These are phyloP conservation scores for Hypomyces rosellus DNA, from an alignment of 2,329 filamentous ascomycete species.

Conservation along the genomic window DNA sequence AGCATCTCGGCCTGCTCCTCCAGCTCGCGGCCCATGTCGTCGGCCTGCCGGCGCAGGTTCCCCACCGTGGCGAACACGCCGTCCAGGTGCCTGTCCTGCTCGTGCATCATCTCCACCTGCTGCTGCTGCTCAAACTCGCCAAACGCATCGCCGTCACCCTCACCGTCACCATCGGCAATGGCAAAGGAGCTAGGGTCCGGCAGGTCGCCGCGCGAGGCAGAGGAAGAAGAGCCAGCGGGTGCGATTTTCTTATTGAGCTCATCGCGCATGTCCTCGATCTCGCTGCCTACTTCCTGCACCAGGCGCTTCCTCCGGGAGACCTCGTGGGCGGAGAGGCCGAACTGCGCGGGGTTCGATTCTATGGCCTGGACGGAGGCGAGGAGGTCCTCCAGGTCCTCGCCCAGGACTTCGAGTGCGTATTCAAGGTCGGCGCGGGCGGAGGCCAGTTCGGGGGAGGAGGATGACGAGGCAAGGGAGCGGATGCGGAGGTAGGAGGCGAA, in stretches of 20 bases:
- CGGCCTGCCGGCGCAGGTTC: conserved; percentile 80
- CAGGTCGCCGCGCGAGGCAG: conserved; percentile 31
- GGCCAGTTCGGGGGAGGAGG: conserved; percentile 76
- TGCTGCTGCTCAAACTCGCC: conserved; percentile 84
- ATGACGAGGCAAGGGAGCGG: conserved; percentile 69
- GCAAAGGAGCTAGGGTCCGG: conserved; percentile 53
- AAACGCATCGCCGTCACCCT: conserved; percentile 56
- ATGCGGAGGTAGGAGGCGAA: conserved; percentile 96
- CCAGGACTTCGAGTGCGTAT: conserved; percentile 58
- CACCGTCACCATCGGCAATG: conserved; percentile 37
- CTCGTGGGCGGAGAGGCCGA: conserved; percentile 78
- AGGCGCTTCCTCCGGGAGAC: conserved; percentile 73
- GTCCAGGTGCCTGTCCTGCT: conserved; percentile 90
- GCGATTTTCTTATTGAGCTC: conserved; percentile 60
- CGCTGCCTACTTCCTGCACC: conserved; percentile 81
- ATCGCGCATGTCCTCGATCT: conserved; percentile 83
- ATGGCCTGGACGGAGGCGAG: conserved; percentile 80
- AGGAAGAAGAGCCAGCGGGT: neutral
- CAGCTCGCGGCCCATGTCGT: conserved; percentile 92
- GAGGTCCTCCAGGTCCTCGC: conserved; percentile 83
- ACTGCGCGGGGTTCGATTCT: conserved; percentile 80
- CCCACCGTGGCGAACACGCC: conserved; percentile 91
- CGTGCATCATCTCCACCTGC: conserved; percentile 84
- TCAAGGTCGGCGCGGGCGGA: conserved; percentile 67
- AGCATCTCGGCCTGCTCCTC: conserved; percentile 92